These are phyloP conservation scores for Thamnidium elegans DNA, from an alignment of 192 early-diverging fungal species.

Conservation along the genomic window DNA sequence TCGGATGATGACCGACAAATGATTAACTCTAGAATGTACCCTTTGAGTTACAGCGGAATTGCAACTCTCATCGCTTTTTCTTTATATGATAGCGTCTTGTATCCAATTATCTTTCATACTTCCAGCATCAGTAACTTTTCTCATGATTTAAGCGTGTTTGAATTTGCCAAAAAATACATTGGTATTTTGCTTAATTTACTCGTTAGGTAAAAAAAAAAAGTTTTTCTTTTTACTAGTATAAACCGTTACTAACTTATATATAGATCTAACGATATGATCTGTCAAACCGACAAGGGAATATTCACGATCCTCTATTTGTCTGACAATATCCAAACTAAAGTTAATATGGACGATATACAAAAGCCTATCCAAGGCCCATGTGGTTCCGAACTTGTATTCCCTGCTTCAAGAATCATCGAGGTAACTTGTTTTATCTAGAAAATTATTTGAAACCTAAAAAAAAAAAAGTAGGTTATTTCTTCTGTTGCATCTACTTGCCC, in stretches of 20 bases:
- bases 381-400: neutral
- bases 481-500: slow-evolving; percentile 44
- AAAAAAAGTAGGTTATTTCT: slow-evolving; percentile 28
- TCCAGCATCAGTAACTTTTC: neutral
- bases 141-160: neutral
- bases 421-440: neutral
- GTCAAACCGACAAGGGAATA: slow-evolving; percentile 6
- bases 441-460: neutral
- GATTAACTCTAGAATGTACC: slow-evolving; percentile 10
- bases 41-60: slow-evolving; percentile 12
- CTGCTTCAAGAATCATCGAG: neutral
- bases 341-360: slow-evolving; percentile 13
- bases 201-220: slow-evolving; percentile 1
- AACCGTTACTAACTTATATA: neutral
- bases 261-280: neutral
- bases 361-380: slow-evolving; percentile 2
- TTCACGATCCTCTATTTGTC: slow-evolving; percentile 11
- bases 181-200: slow-evolving; percentile 7
- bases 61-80: slow-evolving; percentile 3
- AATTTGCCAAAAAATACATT: slow-evolving; percentile 1
- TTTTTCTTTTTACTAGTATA: neutral
- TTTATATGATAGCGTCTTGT: neutral
- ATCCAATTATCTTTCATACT: neutral
- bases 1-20: slow-evolving; percentile 6
- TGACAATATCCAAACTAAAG: slow-evolving; percentile 12